Percentiles rank a stretch among this genome's conserved stretches.
These are phyloP conservation scores for Rosa lucieae DNA, from an alignment of 306 rosid species.

Conservation along the genomic window DNA sequence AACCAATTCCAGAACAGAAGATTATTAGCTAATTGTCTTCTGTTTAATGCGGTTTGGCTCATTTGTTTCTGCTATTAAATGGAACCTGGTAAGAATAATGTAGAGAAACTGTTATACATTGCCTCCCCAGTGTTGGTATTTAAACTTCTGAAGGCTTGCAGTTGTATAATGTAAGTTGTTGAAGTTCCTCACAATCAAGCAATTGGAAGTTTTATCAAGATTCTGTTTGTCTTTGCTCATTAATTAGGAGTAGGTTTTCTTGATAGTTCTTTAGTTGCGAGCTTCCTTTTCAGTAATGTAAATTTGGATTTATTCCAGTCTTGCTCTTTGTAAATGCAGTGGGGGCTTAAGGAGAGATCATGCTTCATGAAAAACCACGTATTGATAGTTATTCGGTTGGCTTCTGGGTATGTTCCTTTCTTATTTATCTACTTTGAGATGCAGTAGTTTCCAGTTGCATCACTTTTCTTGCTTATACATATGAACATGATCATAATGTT, in stretches of 20 bases:
- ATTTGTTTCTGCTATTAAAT: neutral
- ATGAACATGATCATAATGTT: neutral
- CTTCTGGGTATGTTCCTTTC: slow-evolving; percentile 65
- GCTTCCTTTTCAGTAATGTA: slow-evolving; percentile 12
- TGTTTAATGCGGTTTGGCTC: neutral
- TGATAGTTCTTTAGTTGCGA: neutral
- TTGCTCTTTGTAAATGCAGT: slow-evolving; percentile 43
- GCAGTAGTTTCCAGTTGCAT: neutral
- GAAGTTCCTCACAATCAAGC: neutral
- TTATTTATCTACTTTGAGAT: neutral
- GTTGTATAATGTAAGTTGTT: neutral
- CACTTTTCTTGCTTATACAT: neutral
- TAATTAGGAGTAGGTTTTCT: neutral
- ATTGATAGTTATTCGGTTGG: slow-evolving; percentile 73
- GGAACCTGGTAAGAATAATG: neutral
- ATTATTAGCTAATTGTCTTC: neutral
- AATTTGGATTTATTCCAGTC: neutral
- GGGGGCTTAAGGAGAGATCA: slow-evolving; percentile 70
- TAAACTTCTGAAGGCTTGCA: neutral
- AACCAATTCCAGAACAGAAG: neutral
- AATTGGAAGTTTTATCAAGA: neutral
- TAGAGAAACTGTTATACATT: neutral
- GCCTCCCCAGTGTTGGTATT: neutral
- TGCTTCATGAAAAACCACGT: slow-evolving; percentile 81
- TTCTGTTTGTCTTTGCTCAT: neutral